Evolutionary conservation across 1,139 yeast genomes (phyloP).

Genomic region (Zhuliangozyma parablackwelliae): DNA sequence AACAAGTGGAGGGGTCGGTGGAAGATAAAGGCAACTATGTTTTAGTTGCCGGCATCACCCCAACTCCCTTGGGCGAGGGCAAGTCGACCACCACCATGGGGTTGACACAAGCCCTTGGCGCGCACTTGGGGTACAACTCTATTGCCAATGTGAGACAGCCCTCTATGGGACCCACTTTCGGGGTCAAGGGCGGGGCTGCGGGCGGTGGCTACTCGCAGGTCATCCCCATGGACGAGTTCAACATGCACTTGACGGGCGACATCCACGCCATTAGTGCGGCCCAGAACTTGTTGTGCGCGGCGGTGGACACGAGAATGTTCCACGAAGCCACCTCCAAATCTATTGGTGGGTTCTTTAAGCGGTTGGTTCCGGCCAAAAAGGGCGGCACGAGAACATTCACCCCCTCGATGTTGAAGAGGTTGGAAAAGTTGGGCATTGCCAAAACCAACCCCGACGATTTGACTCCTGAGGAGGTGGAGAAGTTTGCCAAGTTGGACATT

Average conservation of each 20-base stretch:
- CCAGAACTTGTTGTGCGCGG: constrained; percentile 75
- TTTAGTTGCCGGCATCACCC: constrained; percentile 77
- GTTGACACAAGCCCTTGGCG: constrained; percentile 74
- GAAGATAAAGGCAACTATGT: constrained; percentile 55
- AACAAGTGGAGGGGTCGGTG: constrained; percentile 45
- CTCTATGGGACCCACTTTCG: constrained; percentile 85
- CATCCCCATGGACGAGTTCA: constrained; percentile 85
- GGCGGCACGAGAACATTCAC: constrained; percentile 49
- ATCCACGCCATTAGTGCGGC: constrained; percentile 82
- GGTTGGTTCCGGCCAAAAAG: constrained; percentile 67
- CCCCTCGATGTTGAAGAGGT: constrained; percentile 60
- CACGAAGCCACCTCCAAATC: constrained; percentile 70
- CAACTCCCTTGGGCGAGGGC: constrained; percentile 82
- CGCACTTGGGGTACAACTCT: constrained; percentile 63
- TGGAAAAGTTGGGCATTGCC: constrained; percentile 57
- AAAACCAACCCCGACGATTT: constrained; percentile 68
- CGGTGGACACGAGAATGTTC: constrained; percentile 79
- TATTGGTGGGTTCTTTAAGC: constrained; percentile 58
- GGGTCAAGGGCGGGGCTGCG: constrained; percentile 87
- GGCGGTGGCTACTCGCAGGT: constrained; percentile 87
- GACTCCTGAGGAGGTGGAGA: constrained; percentile 57
- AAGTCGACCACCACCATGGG: constrained; percentile 80
- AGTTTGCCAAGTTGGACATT: constrained; percentile 63
- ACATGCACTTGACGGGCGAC: constrained; percentile 82
- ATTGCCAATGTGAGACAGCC: constrained; percentile 84